Evolutionary conservation across 2,329 filamentous ascomycete species (phyloP).

Genomic region (Fusarium pininemorale): DNA sequence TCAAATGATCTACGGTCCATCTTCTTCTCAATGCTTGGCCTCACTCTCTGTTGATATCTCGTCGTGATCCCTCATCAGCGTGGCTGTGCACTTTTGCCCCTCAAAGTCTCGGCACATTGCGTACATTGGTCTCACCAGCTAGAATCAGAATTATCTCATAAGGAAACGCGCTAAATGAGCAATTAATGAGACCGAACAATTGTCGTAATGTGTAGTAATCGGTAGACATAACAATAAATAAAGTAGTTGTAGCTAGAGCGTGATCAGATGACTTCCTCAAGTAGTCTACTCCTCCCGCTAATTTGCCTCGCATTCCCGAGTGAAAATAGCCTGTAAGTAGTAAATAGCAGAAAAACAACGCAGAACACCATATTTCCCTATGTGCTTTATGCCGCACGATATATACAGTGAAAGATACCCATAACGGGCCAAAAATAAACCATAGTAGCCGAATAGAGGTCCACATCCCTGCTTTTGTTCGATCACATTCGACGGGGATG

Average conservation of each 20-base stretch:
- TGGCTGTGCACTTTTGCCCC: slow-evolving; percentile 30
- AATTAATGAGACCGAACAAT: not conserved
- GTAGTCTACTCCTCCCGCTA: slow-evolving; percentile 20
- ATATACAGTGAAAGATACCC: slow-evolving; percentile 39
- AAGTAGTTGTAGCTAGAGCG: not conserved
- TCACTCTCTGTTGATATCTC: not conserved
- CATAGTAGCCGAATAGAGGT: slow-evolving; percentile 2
- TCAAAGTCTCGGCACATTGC: slow-evolving; percentile 3
- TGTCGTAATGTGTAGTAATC: not conserved
- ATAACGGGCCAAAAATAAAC: slow-evolving; percentile 2
- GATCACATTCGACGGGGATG: not conserved
- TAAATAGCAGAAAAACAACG: slow-evolving; percentile 19
- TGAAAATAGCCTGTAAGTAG: not conserved
- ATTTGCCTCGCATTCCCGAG: not conserved
- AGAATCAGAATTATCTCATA: not conserved
- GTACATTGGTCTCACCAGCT: not conserved
- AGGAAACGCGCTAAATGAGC: slow-evolving; percentile 14
- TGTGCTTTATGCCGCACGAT: slow-evolving; percentile 42
- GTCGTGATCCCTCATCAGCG: not conserved
- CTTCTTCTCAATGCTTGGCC: not conserved
- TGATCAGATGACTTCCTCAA: not conserved
- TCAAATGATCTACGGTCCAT: not conserved
- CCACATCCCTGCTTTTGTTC: slow-evolving; percentile 12
- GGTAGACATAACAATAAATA: slow-evolving; percentile 1
- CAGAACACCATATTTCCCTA: slow-evolving; percentile 40